These are phyloP conservation scores for Yarrowia hollandica DNA, from an alignment of 805 yeast genomes.

Conservation along the genomic window DNA sequence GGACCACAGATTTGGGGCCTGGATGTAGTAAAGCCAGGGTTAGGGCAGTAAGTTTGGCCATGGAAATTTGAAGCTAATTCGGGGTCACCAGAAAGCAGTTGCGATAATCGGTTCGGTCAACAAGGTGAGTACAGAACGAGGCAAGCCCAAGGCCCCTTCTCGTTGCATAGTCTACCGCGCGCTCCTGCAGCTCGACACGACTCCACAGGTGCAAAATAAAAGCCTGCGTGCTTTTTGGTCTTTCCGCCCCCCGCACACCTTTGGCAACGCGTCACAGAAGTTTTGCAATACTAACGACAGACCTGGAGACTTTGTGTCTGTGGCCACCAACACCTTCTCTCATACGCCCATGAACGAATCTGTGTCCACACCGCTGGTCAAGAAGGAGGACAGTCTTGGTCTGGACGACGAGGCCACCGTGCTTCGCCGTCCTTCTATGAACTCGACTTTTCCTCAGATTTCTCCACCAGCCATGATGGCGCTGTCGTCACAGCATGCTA, in stretches of 20 bases:
- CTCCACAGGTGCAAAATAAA: neutral
- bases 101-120: constrained; percentile 28
- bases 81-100: constrained; percentile 28
- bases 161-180: constrained; percentile 1
- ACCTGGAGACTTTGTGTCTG: constrained; percentile 28
- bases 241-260: neutral
- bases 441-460: constrained; percentile 20
- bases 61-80: constrained; percentile 29
- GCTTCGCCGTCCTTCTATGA: constrained; percentile 28
- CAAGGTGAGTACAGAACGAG: constrained; percentile 25
- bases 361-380: constrained; percentile 28
- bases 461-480: constrained; percentile 27
- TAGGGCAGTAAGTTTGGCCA: constrained; percentile 15
- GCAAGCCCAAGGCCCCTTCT: neutral
- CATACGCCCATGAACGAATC: constrained; percentile 20
- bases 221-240: neutral
- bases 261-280: constrained; percentile 1
- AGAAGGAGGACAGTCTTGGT: constrained; percentile 23
- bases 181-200: neutral
- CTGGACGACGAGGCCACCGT: constrained; percentile 25
- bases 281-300: constrained; percentile 4
- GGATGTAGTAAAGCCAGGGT: constrained; percentile 2
- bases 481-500: constrained; percentile 13
- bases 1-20: constrained; percentile 25
- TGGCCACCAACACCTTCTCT: constrained; percentile 17